phyloP scores from a whole-genome alignment of 2,329 filamentous ascomycete genomes.

The Zopfia rhizophila region DNA sequence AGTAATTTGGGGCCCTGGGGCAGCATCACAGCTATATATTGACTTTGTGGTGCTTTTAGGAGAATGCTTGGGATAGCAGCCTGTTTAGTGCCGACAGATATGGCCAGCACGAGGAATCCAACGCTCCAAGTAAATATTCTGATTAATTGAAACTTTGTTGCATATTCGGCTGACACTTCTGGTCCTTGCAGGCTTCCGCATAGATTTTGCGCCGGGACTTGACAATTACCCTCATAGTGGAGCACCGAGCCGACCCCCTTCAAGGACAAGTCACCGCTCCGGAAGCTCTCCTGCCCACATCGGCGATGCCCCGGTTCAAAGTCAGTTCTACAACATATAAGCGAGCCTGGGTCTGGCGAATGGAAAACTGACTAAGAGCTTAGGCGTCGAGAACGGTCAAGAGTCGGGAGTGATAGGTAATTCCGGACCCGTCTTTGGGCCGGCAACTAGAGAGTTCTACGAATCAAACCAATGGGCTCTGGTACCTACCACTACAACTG shows the following conservation, averaged over 20 bases:
- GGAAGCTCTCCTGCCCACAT: constrained; percentile 37
- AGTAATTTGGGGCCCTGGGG: not conserved
- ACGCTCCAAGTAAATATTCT: constrained; percentile 29
- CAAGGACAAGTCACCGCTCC: constrained; percentile 45
- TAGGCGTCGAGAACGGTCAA: constrained; percentile 55
- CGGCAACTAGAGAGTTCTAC: constrained; percentile 65
- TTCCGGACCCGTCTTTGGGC: constrained; percentile 60
- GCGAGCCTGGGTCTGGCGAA: not conserved
- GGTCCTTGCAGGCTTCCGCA: constrained; percentile 44
- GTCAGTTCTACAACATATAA: constrained; percentile 31
- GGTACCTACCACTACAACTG: constrained; percentile 59
- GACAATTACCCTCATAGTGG: constrained; percentile 46
- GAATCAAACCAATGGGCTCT: constrained; percentile 67
- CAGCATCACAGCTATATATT: not conserved
- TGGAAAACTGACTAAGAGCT: constrained; percentile 27
- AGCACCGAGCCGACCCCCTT: constrained; percentile 49
- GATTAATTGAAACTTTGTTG: constrained; percentile 32
- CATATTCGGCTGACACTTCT: constrained; percentile 25
- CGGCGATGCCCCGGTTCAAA: constrained; percentile 45
- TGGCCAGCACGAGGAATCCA: constrained; percentile 33
- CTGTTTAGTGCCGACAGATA: constrained; percentile 44
- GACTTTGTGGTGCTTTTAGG: no score
- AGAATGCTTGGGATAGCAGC: constrained; percentile 43
- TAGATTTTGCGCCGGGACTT: constrained; percentile 43
- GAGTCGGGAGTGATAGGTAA: constrained; percentile 64